These are phyloP conservation scores for Vitis labrusca DNA, from an alignment of 164 flowering plant genomes.

Conservation along the genomic window DNA sequence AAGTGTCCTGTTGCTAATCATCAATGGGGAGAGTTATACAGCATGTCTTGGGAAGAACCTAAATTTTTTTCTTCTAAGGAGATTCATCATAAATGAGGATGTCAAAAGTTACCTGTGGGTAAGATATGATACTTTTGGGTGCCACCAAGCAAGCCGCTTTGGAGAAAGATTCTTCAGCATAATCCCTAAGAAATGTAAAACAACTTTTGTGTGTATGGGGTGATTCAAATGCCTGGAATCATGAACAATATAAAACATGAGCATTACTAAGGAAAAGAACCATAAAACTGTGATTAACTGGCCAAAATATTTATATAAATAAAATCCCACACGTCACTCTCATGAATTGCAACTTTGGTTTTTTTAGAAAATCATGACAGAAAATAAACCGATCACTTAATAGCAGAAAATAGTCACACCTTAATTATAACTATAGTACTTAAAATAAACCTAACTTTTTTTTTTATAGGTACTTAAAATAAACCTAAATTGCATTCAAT, in stretches of 20 bases:
- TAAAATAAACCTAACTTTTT: no score
- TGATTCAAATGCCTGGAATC: conserved; percentile 89
- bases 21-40: neutral
- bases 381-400: no score
- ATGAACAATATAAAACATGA: conserved; percentile 1
- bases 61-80: neutral
- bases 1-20: neutral
- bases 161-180: conserved; percentile 85
- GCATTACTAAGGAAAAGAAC: neutral
- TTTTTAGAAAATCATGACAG: no score
- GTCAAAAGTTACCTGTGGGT: conserved; percentile 75
- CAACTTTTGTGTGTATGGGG: conserved; percentile 89
- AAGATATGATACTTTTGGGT: conserved; percentile 76
- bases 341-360: no score
- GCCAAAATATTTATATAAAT: neutral
- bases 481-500: no score
- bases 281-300: neutral
- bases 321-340: no score
- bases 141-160: conserved; percentile 82
- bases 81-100: neutral
- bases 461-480: no score
- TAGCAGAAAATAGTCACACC: no score
- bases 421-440: no score
- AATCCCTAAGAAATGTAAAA: conserved; percentile 82
- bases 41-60: neutral